These are phyloP conservation scores for Fusarium algeriense DNA, from an alignment of 2,329 filamentous ascomycete genomes.

Conservation along the genomic window DNA sequence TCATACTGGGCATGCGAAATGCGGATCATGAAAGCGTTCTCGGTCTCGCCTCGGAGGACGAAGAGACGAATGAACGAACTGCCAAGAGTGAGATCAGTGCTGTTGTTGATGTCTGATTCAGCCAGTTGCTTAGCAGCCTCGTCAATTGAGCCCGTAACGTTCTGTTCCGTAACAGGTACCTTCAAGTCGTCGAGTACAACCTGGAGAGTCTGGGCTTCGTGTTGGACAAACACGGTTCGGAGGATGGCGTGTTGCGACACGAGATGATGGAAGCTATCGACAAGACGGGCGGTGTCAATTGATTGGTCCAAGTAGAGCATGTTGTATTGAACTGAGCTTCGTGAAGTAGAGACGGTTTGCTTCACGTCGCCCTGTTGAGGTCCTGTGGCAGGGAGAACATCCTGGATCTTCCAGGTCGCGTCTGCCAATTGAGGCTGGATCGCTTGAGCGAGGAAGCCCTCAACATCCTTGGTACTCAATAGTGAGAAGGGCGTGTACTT, in stretches of 20 bases:
- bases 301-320: constrained; percentile 47
- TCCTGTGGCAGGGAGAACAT: constrained; percentile 41
- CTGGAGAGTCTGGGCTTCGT: constrained; percentile 28
- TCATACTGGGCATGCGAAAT: constrained; percentile 65
- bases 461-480: constrained; percentile 25
- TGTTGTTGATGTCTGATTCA: constrained; percentile 19
- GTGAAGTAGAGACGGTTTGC: constrained; percentile 35
- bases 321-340: constrained; percentile 47
- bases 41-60: constrained; percentile 25
- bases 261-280: constrained; percentile 42
- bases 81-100: constrained; percentile 27
- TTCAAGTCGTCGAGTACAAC: constrained; percentile 40
- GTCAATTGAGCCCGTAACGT: constrained; percentile 23
- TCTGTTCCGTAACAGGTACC: constrained; percentile 30
- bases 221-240: constrained; percentile 45
- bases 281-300: constrained; percentile 32
- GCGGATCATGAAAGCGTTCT: constrained; percentile 44
- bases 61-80: constrained; percentile 40
- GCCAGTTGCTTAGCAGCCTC: constrained; percentile 35
- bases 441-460: constrained; percentile 29
- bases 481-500: constrained; percentile 42
- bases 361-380: constrained; percentile 42
- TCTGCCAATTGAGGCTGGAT: constrained; percentile 37
- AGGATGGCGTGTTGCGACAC: constrained; percentile 42
- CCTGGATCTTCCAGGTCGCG: constrained; percentile 38